Percentiles rank a stretch among this genome's conserved stretches.
These are phyloP conservation scores for Ensete ventricosum DNA, from an alignment of 176 grass and related monocot species.

Conservation along the genomic window DNA sequence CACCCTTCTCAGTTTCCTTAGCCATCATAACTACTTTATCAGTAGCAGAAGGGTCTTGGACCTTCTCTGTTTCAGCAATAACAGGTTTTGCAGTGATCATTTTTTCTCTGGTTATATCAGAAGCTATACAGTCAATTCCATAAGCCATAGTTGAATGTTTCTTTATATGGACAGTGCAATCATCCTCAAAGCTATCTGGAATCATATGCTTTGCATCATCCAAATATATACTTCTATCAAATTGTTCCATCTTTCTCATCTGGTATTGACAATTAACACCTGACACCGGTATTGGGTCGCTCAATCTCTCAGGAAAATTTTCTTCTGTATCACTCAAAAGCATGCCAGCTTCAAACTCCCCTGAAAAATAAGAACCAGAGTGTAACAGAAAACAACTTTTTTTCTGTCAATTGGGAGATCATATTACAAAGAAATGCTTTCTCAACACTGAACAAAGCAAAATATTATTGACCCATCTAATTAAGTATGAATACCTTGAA, in stretches of 20 bases:
- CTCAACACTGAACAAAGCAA: conserved; percentile 5
- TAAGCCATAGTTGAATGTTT: conserved; percentile 20
- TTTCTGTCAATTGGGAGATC: conserved; percentile 1
- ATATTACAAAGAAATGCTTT: background rate
- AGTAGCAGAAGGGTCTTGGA: conserved; percentile 18
- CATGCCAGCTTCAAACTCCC: conserved; percentile 19
- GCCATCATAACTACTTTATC: conserved; percentile 23
- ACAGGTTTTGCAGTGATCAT: conserved; percentile 13
- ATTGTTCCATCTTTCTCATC: conserved; percentile 24
- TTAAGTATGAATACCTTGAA: conserved; percentile 40
- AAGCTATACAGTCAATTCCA: conserved; percentile 32
- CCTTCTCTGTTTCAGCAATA: conserved; percentile 21
- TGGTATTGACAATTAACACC: conserved; percentile 16
- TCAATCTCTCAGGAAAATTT: background rate
- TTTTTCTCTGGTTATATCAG: conserved; percentile 25
- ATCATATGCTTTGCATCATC: conserved; percentile 30
- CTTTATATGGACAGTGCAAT: conserved; percentile 10
- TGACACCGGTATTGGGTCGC: conserved; percentile 5
- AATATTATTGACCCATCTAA: background rate
- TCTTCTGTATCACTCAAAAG: conserved; percentile 17
- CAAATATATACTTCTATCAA: conserved; percentile 6
- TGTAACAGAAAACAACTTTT: background rate
- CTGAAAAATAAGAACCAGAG: conserved; percentile 19
- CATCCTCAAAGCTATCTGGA: conserved; percentile 79
- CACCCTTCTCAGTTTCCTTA: conserved; percentile 45